These are phyloP conservation scores for Penicillium sp. DNA, from an alignment of 2,329 filamentous ascomycete genomes.

Conservation along the genomic window DNA sequence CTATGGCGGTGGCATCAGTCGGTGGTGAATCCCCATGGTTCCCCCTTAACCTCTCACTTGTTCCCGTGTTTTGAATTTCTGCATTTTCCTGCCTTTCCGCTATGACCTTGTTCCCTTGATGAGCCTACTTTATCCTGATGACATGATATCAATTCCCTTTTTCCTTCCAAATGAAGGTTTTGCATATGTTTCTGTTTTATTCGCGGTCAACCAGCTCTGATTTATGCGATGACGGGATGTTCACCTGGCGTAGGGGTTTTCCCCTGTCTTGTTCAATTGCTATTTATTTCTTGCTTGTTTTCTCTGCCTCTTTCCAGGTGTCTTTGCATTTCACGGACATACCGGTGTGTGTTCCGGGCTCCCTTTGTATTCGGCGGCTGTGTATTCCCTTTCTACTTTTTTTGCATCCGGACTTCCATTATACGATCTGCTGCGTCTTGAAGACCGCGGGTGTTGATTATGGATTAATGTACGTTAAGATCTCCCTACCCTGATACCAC, in stretches of 20 bases:
- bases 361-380: conserved; percentile 30
- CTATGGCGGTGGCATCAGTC: conserved; percentile 67
- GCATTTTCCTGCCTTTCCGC: conserved; percentile 18
- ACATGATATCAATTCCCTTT: conserved; percentile 34
- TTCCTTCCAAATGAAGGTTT: conserved; percentile 25
- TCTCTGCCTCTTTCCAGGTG: conserved; percentile 29
- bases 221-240: conserved; percentile 32
- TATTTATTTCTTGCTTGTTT: conserved; percentile 19
- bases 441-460: conserved; percentile 33
- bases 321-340: conserved; percentile 37
- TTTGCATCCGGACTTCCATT: conserved; percentile 40
- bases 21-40: conserved; percentile 56
- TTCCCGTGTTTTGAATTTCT: conserved; percentile 22
- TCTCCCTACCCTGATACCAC: conserved; percentile 47
- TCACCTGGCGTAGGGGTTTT: conserved; percentile 37
- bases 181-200: conserved; percentile 5
- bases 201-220: conserved; percentile 31
- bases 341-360: conserved; percentile 32
- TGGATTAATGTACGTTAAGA: conserved; percentile 51
- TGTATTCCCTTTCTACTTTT: conserved; percentile 24
- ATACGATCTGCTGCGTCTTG: conserved; percentile 35
- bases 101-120: conserved; percentile 25
- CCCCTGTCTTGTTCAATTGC: conserved; percentile 20
- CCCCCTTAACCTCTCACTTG: conserved; percentile 18
- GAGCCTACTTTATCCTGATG: conserved; percentile 23